Base-by-base conservation (phyloP, 2,329 filamentous ascomycete genomes). In the Teratosphaeria viscida region DNA sequence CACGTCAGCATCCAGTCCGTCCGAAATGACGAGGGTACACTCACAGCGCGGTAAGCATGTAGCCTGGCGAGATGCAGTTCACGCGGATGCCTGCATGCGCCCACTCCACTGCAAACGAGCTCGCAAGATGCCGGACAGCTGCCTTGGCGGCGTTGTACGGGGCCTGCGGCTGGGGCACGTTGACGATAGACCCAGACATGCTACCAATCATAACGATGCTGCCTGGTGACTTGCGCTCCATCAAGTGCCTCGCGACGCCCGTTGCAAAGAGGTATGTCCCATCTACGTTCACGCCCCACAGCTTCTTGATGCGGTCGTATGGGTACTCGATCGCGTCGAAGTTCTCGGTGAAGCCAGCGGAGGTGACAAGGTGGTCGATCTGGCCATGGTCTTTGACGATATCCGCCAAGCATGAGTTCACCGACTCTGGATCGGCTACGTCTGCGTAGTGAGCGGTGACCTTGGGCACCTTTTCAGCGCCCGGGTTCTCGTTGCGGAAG, bases 261-360 rank as follows among this genome's bases (percentile, higher is more conserved):
- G 86, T 87, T 3, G 92, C 89, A 71, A 92, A 96, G 39, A 96
- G 80, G 73, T 95, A 96, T 58, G 92, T 95, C 26, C 92, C 92
- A 69, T 89, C 90, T 1, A 97, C 91, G 66, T 96, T 96, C 71
- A 96, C 92, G 56, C 85, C 86, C 90, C 90, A 96, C 16, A 97
- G 85, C 79, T 95, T 95, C 75, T 92, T 85, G 75, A 96, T 87
- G 65, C 92, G 88, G 67, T 96, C 90, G 66, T 92, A 85, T 0
- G 92, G 92, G 77, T 97, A 97, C 66, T 86, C 85, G 69, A 92
- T 88, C 54, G 92, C 92, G 69, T 95, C 88, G 71, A 91, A 95
- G 79, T 96, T 96, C 79, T 96, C 92, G 14, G 90, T 94, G 78
- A 97, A 96, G 54, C 92, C 92, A 56, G 92, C 92, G n/a, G 90